These are phyloP conservation scores for Mesembryanthemum crystallinum DNA, from an alignment of 148 eudicot genomes.

Conservation along the genomic window DNA sequence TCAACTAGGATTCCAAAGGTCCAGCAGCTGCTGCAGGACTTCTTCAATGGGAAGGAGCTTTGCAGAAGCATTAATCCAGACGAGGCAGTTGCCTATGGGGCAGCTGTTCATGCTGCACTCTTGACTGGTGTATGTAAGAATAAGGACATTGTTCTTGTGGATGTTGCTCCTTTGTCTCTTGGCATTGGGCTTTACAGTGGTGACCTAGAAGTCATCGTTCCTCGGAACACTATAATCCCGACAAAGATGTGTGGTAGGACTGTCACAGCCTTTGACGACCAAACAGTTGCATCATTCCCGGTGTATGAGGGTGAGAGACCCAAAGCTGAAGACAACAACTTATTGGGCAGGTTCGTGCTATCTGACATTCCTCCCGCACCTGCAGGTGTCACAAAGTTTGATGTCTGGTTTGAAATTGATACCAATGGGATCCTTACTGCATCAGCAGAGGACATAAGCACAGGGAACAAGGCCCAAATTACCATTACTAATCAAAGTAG, in stretches of 20 bases:
- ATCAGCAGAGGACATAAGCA: constrained; percentile 15
- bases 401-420: constrained; percentile 23
- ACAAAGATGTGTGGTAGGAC: neutral
- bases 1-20: constrained; percentile 32
- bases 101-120: constrained; percentile 25
- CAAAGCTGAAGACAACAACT: constrained; percentile 15
- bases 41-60: constrained; percentile 9
- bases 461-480: constrained; percentile 15
- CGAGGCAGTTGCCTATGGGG: constrained; percentile 31
- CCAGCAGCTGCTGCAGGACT: constrained; percentile 16
- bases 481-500: constrained; percentile 13
- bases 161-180: constrained; percentile 16
- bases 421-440: constrained; percentile 21
- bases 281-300: neutral
- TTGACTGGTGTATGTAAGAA: constrained; percentile 17
- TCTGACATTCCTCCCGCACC: constrained; percentile 11
- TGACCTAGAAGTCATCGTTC: neutral
- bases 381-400: neutral
- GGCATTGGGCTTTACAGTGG: neutral
- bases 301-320: constrained; percentile 28
- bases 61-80: constrained; percentile 10
- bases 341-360: constrained; percentile 12
- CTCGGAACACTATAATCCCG: neutral
- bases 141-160: constrained; percentile 1
- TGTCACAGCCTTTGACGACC: neutral